Conservation (phyloP, 2,329 filamentous ascomycete genomes). For the Botrytis squamosa region DNA sequence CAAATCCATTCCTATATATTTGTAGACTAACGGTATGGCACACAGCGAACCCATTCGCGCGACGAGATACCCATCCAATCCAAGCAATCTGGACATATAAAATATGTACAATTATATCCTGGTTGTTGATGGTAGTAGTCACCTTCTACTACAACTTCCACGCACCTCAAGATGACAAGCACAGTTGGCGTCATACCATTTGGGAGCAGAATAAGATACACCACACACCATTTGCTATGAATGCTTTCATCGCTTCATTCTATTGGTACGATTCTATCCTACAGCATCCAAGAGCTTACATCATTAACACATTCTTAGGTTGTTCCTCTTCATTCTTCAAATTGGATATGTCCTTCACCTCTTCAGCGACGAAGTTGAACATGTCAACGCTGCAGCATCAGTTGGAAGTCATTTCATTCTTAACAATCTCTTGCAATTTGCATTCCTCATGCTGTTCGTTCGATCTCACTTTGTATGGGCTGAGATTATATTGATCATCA, state of each 20-base stretch:
- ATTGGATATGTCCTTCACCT: constrained; percentile 73
- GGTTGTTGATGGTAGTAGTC: constrained; percentile 69
- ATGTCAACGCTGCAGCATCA: constrained; percentile 68
- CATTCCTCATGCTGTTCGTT: constrained; percentile 81
- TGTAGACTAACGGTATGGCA: not conserved
- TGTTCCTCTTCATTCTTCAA: constrained; percentile 73
- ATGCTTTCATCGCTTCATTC: constrained; percentile 60
- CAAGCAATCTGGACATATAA: constrained; percentile 70
- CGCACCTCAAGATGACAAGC: constrained; percentile 58
- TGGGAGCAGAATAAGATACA: constrained; percentile 70
- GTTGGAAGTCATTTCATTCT: constrained; percentile 82
- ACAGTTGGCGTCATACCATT: constrained; percentile 59
- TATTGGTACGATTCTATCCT: constrained; percentile 64
- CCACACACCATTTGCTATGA: constrained; percentile 73
- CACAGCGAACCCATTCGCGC: constrained; percentile 73
- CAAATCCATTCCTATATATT: not conserved
- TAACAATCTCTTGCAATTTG: constrained; percentile 80
- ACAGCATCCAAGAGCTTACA: not conserved
- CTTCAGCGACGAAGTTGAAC: constrained; percentile 63
- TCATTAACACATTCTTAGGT: constrained; percentile 46
- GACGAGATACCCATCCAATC: constrained; percentile 62
- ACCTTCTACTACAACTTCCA: constrained; percentile 73
- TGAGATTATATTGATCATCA: constrained; percentile 72
- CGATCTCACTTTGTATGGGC: constrained; percentile 72
- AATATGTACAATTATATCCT: constrained; percentile 69